phyloP scores from a whole-genome alignment of 352 stramenopile genomes.

The Phytophthora multivora region DNA sequence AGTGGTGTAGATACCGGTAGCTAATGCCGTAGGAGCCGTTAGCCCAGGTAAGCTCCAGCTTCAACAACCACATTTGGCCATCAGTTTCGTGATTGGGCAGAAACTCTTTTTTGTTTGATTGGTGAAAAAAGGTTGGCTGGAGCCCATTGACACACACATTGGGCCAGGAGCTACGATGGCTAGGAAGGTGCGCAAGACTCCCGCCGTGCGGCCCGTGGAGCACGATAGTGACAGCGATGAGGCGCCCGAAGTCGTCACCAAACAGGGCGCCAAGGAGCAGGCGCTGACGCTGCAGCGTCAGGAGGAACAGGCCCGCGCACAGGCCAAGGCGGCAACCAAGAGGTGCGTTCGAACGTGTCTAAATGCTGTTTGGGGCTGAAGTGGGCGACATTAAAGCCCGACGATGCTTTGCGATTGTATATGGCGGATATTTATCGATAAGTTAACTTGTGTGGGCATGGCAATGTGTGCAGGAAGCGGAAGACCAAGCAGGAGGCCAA shows the following conservation, averaged over 20 bases:
- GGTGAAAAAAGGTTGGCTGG: conserved; percentile 42
- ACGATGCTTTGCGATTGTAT: conserved; percentile 4
- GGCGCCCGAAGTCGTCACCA: conserved; percentile 79
- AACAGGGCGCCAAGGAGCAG: conserved; percentile 65
- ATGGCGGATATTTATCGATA: neutral
- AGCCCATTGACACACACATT: conserved; percentile 17
- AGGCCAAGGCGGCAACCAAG: conserved; percentile 47
- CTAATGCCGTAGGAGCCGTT: too few species aligned
- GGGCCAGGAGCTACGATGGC: conserved; percentile 17
- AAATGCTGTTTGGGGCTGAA: neutral
- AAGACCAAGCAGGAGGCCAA: conserved; percentile 40
- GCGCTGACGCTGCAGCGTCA: conserved; percentile 51
- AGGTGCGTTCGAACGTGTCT: conserved; percentile 32
- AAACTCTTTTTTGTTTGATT: conserved; percentile 18
- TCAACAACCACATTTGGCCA: conserved; percentile 47
- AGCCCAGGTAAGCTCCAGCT: too few species aligned
- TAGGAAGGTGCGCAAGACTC: conserved; percentile 33
- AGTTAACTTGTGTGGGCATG: conserved; percentile 11
- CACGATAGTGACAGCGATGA: conserved; percentile 71
- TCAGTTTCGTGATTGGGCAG: too few species aligned
- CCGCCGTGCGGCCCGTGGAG: conserved; percentile 11
- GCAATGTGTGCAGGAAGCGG: conserved; percentile 46
- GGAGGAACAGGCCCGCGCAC: conserved; percentile 52
- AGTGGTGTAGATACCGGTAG: too few species aligned
- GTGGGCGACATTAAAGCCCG: neutral